These are phyloP conservation scores for Aspergillus sojae DNA, from an alignment of 2,329 filamentous ascomycete genomes.

Conservation along the genomic window DNA sequence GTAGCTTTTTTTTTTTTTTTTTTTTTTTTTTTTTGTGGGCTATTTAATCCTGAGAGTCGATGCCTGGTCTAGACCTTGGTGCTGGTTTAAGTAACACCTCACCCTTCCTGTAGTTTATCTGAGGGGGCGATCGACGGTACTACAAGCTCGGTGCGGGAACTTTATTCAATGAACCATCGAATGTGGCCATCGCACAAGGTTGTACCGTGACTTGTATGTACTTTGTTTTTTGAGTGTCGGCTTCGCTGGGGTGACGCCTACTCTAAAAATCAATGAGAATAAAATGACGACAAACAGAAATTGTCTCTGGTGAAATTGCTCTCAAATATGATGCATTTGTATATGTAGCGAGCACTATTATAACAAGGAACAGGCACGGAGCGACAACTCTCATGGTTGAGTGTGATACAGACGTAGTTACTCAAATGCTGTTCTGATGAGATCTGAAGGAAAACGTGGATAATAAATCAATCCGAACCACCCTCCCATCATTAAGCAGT, in stretches of 20 bases:
- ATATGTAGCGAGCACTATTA: neutral
- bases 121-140: neutral
- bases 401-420: neutral
- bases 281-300: neutral
- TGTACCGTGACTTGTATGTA: no score
- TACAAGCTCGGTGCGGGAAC: neutral
- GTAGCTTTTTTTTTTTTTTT: neutral
- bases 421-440: neutral
- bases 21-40: no score
- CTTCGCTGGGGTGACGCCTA: no score
- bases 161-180: neutral
- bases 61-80: neutral
- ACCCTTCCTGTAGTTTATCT: no score
- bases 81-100: no score
- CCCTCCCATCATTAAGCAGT: neutral
- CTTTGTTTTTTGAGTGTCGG: no score
- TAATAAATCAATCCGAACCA: neutral
- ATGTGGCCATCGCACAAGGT: neutral
- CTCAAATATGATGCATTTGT: neutral
- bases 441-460: neutral
- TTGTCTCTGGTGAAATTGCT: neutral
- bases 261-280: no score
- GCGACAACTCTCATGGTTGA: neutral
- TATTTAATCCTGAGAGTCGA: neutral
- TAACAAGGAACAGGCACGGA: neutral